These are phyloP conservation scores for Irpex sp. DNA, from an alignment of 1,284 basidiomycete genomes.

Conservation along the genomic window DNA sequence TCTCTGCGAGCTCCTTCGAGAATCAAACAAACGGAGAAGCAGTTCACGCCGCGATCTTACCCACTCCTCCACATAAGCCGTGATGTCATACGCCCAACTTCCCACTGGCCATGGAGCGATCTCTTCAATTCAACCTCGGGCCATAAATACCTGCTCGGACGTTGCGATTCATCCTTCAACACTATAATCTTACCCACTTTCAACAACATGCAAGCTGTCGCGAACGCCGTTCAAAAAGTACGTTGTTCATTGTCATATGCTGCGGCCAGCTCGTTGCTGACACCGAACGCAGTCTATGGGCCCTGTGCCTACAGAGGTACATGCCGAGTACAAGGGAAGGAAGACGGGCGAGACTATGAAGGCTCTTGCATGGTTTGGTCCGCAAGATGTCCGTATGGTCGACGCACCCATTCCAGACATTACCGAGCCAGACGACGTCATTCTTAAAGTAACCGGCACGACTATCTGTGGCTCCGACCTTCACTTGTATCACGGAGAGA, in stretches of 20 bases:
- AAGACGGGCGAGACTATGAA: constrained; percentile 57
- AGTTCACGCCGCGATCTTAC: not conserved
- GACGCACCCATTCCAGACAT: constrained; percentile 67
- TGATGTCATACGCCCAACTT: not conserved
- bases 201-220: not conserved
- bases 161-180: too few relatives aligned
- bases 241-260: not conserved
- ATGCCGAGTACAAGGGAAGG: constrained; percentile 47
- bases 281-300: constrained; percentile 30
- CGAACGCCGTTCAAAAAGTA: not conserved
- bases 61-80: not conserved
- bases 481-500: constrained; percentile 65
- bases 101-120: not conserved
- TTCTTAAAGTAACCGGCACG: constrained; percentile 66
- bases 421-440: constrained; percentile 63
- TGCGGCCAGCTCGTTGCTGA: not conserved
- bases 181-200: not conserved
- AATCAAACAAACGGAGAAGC: not conserved
- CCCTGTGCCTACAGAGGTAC: constrained; percentile 37
- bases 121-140: not conserved
- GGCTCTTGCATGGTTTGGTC: constrained; percentile 70
- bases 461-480: constrained; percentile 72
- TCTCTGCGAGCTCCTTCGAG: too few relatives aligned
- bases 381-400: constrained; percentile 48
- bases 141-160: too few relatives aligned